Base-by-base conservation (phyloP, 345 rosid genomes). In the Carallia pectinifolia region DNA sequence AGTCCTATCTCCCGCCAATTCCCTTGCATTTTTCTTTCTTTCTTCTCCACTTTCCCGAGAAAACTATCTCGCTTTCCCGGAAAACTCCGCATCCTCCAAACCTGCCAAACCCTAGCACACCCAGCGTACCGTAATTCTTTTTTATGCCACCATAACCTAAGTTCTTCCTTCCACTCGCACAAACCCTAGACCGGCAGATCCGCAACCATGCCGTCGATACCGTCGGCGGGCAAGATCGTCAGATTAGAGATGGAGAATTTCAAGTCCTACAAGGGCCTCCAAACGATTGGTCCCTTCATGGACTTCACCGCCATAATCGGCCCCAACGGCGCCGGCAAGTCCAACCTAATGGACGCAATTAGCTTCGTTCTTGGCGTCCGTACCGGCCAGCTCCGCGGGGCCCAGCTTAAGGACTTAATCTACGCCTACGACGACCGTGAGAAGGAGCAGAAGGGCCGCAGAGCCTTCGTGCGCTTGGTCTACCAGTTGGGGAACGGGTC, bases 361-460 rank as follows among this genome's bases (percentile, higher is more conserved):
- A 95, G 99, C 81, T 95, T 95, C 79, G 97, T 95, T 19, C 93
- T 95, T 12, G 99, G 99, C 2, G 97, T 95, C 70, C 97, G 99
- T 8, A 82, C 97, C 0, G 98, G 92, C 19, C 99, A 95, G 38
- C 97, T 94, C 56, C 96, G 99, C 38, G 99, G 99, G 16, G 82
- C 92, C 58, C 99, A 92, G 86, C 89, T 95, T 62, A 92, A 85
- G 86, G 99, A 95, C 79, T 89, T 92, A 8, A 95, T 95, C 30
- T 95, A 95, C 76, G 97, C 97, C n/a, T 86, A 69, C 48, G 97
- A 90, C 74, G 97, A 95, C 78, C 77, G 90, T 1, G 99, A 95
- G 74, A 92, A 87, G 84, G 97, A 95, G 77, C 92, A 89, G 83
- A 87, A 76, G 71, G 97, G 96, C 27, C 86, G 97, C 29, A 87